Conservation (phyloP, 495 filamentous ascomycete genomes). For the Hypoxylon trugodes region DNA sequence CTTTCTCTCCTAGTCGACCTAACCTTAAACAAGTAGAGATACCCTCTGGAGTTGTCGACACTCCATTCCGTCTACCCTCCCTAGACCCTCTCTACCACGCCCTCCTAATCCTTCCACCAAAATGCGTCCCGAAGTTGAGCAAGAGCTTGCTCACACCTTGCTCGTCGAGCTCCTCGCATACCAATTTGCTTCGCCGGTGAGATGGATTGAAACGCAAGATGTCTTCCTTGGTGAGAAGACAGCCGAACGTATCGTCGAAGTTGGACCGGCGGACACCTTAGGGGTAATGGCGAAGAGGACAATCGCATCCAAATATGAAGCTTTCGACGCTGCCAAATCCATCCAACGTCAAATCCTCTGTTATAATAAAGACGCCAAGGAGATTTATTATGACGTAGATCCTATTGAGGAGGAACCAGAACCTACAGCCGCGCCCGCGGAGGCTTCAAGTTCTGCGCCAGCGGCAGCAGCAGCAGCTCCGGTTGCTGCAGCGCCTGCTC, state of each 20-base stretch:
- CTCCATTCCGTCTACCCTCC: conserved; percentile 2
- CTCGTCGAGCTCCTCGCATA: conserved; percentile 98
- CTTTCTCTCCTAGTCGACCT: not conserved
- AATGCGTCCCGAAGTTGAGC: conserved; percentile 98
- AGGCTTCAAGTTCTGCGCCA: conserved; percentile 54
- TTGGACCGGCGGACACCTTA: conserved; percentile 97
- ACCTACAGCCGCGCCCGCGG: conserved; percentile 57
- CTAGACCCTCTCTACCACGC: not conserved
- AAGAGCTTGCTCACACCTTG: conserved; percentile 96
- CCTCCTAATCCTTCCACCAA: conserved; percentile 53
- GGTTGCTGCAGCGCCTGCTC: conserved; percentile 63
- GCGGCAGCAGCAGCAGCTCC: conserved; percentile 61
- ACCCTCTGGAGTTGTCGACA: conserved; percentile 23
- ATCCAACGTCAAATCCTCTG: conserved; percentile 97
- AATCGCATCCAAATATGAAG: conserved; percentile 96
- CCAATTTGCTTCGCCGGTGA: conserved; percentile 97
- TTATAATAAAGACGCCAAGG: conserved; percentile 99
- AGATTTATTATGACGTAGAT: conserved; percentile 99
- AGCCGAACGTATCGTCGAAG: conserved; percentile 96
- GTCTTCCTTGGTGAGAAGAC: conserved; percentile 95
- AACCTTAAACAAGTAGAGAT: conserved; percentile 13
- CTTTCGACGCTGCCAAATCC: conserved; percentile 95
- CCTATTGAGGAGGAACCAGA: conserved; percentile 90
- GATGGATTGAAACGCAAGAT: conserved; percentile 99
- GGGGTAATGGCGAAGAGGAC: conserved; percentile 98